Base-by-base conservation (phyloP, 805 yeast species). In the Saturnispora kantuleensis region DNA sequence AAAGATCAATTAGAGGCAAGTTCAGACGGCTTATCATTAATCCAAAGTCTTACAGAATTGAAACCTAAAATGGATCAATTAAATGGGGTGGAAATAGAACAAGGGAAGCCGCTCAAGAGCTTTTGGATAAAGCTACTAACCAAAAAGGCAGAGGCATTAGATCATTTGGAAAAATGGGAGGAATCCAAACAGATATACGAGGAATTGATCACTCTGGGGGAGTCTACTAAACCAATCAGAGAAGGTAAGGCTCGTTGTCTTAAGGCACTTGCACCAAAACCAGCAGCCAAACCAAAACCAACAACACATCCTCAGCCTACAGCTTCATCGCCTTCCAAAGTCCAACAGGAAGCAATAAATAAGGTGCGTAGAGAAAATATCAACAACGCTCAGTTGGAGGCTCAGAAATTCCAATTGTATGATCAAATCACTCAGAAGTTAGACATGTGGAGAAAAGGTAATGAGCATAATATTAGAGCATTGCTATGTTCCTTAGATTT, bases 221-320 rank as follows among this genome's bases (percentile, higher is more conserved):
- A 74, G 18, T 73, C 79, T 2, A 74, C 77, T 30, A 76, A 79
- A 47, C 67, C 74, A 29, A 69, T 77, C 0, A 64, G 90, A 73
- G 96, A 85, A 41, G 95, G 90, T 2, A 87, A 78, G 57, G 73
- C 90, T 54, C 73, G 98, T 47, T 84, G 96, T 48, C 73, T 73
- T 42, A 72, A 71, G 13, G 75, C 79, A 1, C 59, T 88, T 16
- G 62, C 60, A 48, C 53, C 67, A 5, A 50, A 51, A 65, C 15
- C 68, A 17, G 62, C 61, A 48, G 53, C 67, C 5, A 49, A 50
- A 37, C 59, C 60, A 28, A 54, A 49, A 29, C 43, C 45, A 35
- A 40, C 7, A 31, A 66, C n/a, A 30, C 31, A 11, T 3, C 21
- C n/a, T 2, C 11, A 11, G 10, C 46, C 11, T 35, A 38, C 31